These are phyloP conservation scores for Botrytis galanthina DNA, from an alignment of 2,329 filamentous ascomycete species.

Conservation along the genomic window DNA sequence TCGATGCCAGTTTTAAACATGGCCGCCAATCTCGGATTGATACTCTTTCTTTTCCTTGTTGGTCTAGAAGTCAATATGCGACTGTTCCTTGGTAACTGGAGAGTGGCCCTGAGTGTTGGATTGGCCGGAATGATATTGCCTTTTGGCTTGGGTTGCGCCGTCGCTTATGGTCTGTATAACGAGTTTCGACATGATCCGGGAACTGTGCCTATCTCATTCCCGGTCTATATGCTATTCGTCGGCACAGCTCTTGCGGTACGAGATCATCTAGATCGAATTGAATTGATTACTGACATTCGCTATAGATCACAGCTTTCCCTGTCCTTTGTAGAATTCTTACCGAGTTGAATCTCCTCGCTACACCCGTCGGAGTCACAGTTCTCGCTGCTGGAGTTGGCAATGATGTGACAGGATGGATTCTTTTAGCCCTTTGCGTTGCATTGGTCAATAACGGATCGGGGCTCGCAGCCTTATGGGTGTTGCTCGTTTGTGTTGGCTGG, in stretches of 20 bases:
- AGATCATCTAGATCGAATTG: background rate
- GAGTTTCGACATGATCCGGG: constrained; percentile 56
- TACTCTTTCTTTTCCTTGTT: constrained; percentile 84
- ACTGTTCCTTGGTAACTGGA: constrained; percentile 77
- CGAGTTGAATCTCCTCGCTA: constrained; percentile 80
- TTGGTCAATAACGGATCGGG: constrained; percentile 85
- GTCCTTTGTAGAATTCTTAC: constrained; percentile 92
- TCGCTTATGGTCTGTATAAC: constrained; percentile 78
- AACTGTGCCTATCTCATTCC: constrained; percentile 57
- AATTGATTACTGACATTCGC: background rate
- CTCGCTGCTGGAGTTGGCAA: constrained; percentile 90
- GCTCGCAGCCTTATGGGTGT: constrained; percentile 78
- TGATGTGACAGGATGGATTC: constrained; percentile 86
- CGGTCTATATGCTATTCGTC: constrained; percentile 72
- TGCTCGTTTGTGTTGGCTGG: constrained; percentile 74
- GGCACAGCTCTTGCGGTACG: constrained; percentile 76
- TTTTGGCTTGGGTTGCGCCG: constrained; percentile 76
- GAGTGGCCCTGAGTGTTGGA: constrained; percentile 72
- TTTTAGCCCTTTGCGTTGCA: constrained; percentile 89
- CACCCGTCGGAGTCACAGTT: constrained; percentile 82
- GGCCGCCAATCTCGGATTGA: constrained; percentile 78
- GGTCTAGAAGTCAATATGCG: constrained; percentile 83
- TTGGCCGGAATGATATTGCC: constrained; percentile 77
- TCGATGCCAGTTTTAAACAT: constrained; percentile 75
- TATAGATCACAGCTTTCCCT: constrained; percentile 77